Conservation (phyloP, 179 eudicot genomes). For the Silene vulgaris region DNA sequence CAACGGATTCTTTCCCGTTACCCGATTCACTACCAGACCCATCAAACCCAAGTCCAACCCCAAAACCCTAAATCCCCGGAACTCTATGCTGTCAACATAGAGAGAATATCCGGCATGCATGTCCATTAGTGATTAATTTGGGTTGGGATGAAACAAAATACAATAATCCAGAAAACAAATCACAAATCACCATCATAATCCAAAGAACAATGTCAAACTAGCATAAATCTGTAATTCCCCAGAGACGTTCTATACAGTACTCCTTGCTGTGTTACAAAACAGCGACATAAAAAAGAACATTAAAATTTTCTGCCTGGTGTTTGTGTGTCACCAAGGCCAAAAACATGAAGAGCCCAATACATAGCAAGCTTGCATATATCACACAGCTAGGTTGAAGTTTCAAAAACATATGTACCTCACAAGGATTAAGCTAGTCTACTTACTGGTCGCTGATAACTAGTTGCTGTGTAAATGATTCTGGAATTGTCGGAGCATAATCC, state of each 20-base stretch:
- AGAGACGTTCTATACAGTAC: background rate
- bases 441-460: slow-evolving; percentile 10
- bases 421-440: background rate
- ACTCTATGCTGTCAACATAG: too few relatives aligned
- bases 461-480: slow-evolving; percentile 20
- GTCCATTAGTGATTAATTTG: too few relatives aligned
- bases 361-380: slow-evolving; percentile 5
- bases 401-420: background rate
- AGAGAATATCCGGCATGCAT: too few relatives aligned
- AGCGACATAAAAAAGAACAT: background rate
- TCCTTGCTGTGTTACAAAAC: background rate
- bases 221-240: background rate
- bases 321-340: background rate
- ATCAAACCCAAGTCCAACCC: too few relatives aligned
- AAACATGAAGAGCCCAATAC: background rate
- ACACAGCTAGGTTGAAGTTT: background rate
- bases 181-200: background rate
- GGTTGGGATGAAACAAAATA: too few relatives aligned
- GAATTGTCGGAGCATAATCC: slow-evolving; percentile 25
- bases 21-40: too few relatives aligned
- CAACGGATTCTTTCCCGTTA: background rate
- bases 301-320: background rate
- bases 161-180: background rate
- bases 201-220: background rate
- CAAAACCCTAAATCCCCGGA: too few relatives aligned